Percentiles rank a stretch among this genome's conserved stretches.
Conservation (phyloP, 2,329 filamentous ascomycete species). For the Pyrenophora teres region DNA sequence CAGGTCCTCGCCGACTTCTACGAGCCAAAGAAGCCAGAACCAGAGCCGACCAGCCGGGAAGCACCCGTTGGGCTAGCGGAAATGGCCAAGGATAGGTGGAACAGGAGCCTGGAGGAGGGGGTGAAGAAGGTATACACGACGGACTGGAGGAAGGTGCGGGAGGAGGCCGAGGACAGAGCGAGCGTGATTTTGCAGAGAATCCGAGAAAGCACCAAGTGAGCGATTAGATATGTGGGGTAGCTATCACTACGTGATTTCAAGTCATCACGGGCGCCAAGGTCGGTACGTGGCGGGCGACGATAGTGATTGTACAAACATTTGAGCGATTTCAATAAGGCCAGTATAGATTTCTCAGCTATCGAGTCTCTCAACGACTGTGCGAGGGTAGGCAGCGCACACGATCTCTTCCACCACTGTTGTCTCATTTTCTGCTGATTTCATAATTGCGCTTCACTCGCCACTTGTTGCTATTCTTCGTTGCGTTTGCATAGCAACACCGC, state of each 20-base stretch:
- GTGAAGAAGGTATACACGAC: conserved; percentile 51
- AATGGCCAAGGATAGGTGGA: conserved; percentile 58
- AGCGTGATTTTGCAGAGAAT: conserved; percentile 43
- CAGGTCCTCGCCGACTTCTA: conserved; percentile 51
- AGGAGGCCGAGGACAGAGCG: conserved; percentile 50
- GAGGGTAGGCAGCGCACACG: not conserved
- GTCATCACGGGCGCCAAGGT: not conserved
- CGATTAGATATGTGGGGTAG: not conserved
- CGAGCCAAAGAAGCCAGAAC: conserved; percentile 49
- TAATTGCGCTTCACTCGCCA: not conserved
- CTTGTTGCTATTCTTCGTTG: conserved; percentile 11
- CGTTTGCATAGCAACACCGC: conserved; percentile 6
- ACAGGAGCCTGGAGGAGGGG: conserved; percentile 51
- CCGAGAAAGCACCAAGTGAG: conserved; percentile 35
- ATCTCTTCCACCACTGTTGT: not conserved
- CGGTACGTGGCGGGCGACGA: conserved; percentile 14
- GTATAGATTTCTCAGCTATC: conserved; percentile 6
- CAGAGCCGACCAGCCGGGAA: conserved; percentile 47
- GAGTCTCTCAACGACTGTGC: not conserved
- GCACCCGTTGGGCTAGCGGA: conserved; percentile 50
- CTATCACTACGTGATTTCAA: not conserved
- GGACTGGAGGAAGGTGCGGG: conserved; percentile 52
- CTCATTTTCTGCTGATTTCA: not conserved
- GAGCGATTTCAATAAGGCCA: conserved; percentile 1
- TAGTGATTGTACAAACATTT: conserved; percentile 14